Evolutionary conservation across 768 basidiomycete genomes (phyloP), one percentile per base, ranked within the genome.

Genomic region (Psilocybe azurescens): DNA sequence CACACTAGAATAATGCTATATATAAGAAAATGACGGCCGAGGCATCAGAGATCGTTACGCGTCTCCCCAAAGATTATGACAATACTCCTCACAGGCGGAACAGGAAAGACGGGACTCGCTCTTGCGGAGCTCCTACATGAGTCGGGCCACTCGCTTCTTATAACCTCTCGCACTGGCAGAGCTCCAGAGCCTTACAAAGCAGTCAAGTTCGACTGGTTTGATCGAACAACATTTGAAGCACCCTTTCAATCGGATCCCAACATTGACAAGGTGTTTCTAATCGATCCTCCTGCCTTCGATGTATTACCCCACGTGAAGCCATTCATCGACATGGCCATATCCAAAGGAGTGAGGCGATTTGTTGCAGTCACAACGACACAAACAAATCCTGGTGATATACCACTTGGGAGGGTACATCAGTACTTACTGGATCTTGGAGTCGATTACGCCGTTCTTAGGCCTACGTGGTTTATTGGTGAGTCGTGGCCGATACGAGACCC

Each of bases 201-300:
- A 18, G 74, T 73, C 20, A 64, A 54, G 24, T 77, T 80, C 48
- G 73, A 81, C 51, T 79, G 79, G 78, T 63, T 69, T 47, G 72
- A 81, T 54, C 56, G 67, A 1, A 59, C 67, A 18, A 76, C 76
- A 6, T 75, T 69, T 58, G 60, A 68, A 16, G 72, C 70, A 44
- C 73, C 75, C 1, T 79, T 75, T 65, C 63, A 70, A 1, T 38
- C 62, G 33, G 72, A 70, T 49, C 16, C 67, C 3, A 54, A 47
- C 9, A 73, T 75, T 61, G 69, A 73, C 36, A 64, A 71, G 28
- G 64, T 78, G 3, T 78, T 79, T 58, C 62, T 80, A 20, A 58
- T 79, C 33, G 63, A 65, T 8, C 76, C 77, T 2, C 39, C 60
- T 2, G 32, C 51, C 8, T 47, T 61, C 33, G 69, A 77, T 52